These are phyloP conservation scores for Canavalia ensiformis DNA, from an alignment of 306 rosid genomes.

Conservation along the genomic window DNA sequence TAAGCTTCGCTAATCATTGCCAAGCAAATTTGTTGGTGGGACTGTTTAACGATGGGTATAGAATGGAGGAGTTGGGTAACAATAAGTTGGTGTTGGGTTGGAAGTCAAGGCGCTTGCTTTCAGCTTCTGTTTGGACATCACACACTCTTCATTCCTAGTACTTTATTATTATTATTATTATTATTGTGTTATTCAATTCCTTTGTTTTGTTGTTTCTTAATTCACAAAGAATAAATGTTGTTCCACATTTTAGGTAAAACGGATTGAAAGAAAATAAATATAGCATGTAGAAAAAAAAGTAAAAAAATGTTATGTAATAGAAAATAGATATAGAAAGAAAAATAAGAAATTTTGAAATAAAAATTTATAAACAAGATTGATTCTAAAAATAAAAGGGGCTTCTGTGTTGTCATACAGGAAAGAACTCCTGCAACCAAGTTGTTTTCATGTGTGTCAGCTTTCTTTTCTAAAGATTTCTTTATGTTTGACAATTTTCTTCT, in stretches of 20 bases:
- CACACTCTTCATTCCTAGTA: slow-evolving; percentile 37
- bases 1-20: slow-evolving; percentile 75
- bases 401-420: not conserved
- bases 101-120: slow-evolving; percentile 84
- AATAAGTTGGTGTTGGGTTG: slow-evolving; percentile 79
- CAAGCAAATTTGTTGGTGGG: slow-evolving; percentile 81
- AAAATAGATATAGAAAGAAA: no score
- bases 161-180: not conserved
- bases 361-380: no score
- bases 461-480: not conserved
- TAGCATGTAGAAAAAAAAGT: no score
- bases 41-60: slow-evolving; percentile 82
- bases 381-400: not conserved
- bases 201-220: not conserved
- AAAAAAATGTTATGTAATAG: no score
- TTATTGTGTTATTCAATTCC: not conserved
- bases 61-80: slow-evolving; percentile 65
- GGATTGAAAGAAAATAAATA: no score
- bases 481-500: not conserved
- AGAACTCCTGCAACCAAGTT: not conserved
- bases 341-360: no score
- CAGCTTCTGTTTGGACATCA: slow-evolving; percentile 76
- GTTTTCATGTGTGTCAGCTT: not conserved
- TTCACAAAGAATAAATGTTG: no score
- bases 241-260: no score